phyloP scores from a whole-genome alignment of 2,329 filamentous ascomycete species.

The Macrophomina tecta region DNA sequence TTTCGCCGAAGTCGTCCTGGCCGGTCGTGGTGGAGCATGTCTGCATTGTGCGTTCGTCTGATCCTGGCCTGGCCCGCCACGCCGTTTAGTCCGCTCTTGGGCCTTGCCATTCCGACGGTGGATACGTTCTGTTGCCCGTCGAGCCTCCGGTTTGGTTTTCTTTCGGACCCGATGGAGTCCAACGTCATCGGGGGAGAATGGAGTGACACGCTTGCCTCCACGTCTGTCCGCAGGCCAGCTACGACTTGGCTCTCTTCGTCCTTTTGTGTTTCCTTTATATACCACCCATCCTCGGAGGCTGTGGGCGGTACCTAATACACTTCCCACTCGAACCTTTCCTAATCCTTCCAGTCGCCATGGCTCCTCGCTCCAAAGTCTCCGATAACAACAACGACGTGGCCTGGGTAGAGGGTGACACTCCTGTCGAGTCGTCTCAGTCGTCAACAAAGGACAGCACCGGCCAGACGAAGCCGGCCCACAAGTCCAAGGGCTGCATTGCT shows the following conservation, averaged over 20 bases:
- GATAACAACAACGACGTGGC: constrained; percentile 23
- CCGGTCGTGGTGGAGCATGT: constrained; percentile 4
- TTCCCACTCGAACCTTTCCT: constrained; percentile 2
- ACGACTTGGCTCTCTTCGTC: neutral
- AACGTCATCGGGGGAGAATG: constrained; percentile 28
- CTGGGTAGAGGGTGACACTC: constrained; percentile 21
- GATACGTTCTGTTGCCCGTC: constrained; percentile 18
- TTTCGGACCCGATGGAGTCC: constrained; percentile 25
- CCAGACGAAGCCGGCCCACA: constrained; percentile 9
- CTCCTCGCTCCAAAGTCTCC: constrained; percentile 13
- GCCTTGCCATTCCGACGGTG: constrained; percentile 16
- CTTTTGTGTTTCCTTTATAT: constrained; percentile 19
- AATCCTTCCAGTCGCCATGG: constrained; percentile 16
- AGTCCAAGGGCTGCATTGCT: constrained; percentile 43
- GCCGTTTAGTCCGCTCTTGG: constrained; percentile 18
- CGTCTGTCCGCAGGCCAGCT: neutral
- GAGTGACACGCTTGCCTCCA: constrained; percentile 21
- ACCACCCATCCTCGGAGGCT: constrained; percentile 8
- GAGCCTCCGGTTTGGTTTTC: constrained; percentile 17
- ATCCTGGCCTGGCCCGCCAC: constrained; percentile 16
- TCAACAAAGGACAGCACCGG: constrained; percentile 1
- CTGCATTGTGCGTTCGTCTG: constrained; percentile 13
- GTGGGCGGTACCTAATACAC: constrained; percentile 5
- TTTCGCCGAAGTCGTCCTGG: constrained; percentile 10
- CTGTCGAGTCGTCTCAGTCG: constrained; percentile 22